A percentile compares a stretch with the other conserved stretches of the same genome.
phyloP scores from a whole-genome alignment of 2,329 filamentous ascomycete genomes.

The Neofusicoccum laricinum region DNA sequence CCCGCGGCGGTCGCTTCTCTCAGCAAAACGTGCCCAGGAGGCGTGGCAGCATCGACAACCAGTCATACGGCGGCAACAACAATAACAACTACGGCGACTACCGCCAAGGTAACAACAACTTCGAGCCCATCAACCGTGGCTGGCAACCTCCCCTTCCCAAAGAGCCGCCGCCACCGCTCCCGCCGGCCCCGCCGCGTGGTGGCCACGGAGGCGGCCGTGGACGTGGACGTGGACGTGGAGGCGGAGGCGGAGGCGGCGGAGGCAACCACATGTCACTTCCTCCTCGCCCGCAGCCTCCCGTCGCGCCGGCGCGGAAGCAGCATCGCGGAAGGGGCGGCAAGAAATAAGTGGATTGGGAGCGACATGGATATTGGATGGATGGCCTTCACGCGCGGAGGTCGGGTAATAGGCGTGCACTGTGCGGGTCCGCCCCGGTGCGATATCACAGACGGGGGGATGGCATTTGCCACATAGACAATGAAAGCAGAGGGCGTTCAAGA shows the following conservation, averaged over 20 bases:
- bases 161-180: not conserved
- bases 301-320: not conserved
- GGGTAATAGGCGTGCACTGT: not conserved
- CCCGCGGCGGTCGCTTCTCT: not conserved
- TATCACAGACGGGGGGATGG: not conserved
- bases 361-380: too few species aligned
- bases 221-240: not conserved
- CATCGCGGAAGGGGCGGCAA: not conserved
- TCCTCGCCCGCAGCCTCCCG: not conserved
- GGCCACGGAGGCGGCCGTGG: constrained; percentile 1
- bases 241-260: not conserved
- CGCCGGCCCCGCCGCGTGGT: not conserved
- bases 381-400: too few species aligned
- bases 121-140: not conserved
- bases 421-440: not conserved
- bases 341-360: not conserved
- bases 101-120: not conserved
- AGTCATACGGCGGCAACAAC: too few species aligned
- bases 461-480: not conserved
- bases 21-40: not conserved
- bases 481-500: too few species aligned
- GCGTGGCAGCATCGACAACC: not conserved
- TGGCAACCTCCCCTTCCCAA: constrained; percentile 15
- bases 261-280: not conserved
- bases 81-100: not conserved